phyloP scores from a whole-genome alignment of 2,329 filamentous ascomycete genomes.

The Arthrobotrys conoides region DNA sequence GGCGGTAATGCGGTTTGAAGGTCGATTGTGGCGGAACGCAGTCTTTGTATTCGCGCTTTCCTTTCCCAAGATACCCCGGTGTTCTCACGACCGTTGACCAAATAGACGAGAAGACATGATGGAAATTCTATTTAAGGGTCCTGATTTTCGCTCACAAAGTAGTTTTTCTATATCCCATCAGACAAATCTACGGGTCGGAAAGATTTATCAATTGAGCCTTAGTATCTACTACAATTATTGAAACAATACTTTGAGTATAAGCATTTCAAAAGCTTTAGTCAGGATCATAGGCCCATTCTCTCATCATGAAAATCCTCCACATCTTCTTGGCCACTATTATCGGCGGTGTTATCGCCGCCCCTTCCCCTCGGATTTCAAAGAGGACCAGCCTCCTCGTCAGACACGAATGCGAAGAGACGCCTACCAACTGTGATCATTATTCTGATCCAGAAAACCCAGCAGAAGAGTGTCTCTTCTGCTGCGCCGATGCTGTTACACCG shows the following conservation, averaged over 20 bases:
- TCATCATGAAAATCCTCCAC: not conserved
- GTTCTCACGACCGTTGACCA: no score
- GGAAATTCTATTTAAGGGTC: no score
- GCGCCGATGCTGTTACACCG: not conserved
- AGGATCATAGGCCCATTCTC: not conserved
- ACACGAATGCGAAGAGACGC: constrained; percentile 8
- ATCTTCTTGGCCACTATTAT: not conserved
- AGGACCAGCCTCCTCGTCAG: not conserved
- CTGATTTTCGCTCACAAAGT: not conserved
- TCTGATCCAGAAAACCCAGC: not conserved
- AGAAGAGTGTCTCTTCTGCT: constrained; percentile 2
- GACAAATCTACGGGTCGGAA: not conserved
- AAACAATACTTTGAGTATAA: not conserved
- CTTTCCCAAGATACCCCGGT: no score
- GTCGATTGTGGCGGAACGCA: no score
- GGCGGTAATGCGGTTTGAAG: no score
- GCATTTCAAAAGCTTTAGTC: not conserved
- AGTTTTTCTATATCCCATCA: not conserved
- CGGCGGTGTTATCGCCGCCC: not conserved
- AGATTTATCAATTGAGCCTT: not conserved
- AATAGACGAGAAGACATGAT: no score
- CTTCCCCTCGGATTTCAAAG: not conserved
- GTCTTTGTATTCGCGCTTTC: no score
- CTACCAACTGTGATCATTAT: constrained; percentile 8
- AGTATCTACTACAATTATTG: not conserved